Percentiles rank a stretch among this genome's conserved stretches.
phyloP scores from a whole-genome alignment of 2,329 filamentous ascomycete species.

The Mycosphaerella sp. region DNA sequence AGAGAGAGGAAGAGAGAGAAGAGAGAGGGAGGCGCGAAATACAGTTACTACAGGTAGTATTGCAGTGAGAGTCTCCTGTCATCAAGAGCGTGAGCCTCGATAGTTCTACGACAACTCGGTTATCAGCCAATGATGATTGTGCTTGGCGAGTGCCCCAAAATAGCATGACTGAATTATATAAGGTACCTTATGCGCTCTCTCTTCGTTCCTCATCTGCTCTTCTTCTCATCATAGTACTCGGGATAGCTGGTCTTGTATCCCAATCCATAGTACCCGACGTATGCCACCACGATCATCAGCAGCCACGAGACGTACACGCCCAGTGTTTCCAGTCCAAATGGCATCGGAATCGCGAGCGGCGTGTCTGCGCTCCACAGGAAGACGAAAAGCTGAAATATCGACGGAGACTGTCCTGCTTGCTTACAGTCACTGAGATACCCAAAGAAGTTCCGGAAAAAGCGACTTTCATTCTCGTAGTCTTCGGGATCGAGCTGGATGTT shows the following conservation, averaged over 20 bases:
- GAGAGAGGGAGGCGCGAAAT: neutral
- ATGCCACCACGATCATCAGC: conserved; percentile 19
- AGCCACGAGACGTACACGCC: conserved; percentile 20
- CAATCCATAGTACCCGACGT: conserved; percentile 16
- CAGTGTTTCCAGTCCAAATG: conserved; percentile 15
- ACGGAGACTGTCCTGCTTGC: conserved; percentile 12
- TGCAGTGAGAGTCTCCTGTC: no score
- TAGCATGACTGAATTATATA: no score
- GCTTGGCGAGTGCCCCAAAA: no score
- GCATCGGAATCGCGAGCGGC: conserved; percentile 21
- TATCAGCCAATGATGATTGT: no score
- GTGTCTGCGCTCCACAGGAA: conserved; percentile 22
- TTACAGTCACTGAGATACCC: conserved; percentile 23
- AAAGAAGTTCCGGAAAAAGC: conserved; percentile 24
- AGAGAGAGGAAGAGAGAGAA: neutral
- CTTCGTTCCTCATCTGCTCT: conserved; percentile 11
- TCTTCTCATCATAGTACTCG: conserved; percentile 19
- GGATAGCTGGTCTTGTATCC: conserved; percentile 21
- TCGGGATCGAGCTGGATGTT: conserved; percentile 22
- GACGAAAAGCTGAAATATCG: conserved; percentile 23
- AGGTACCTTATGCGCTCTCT: neutral
- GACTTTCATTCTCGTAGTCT: conserved; percentile 22
- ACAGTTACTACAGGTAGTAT: no score
- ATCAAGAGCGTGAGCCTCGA: no score
- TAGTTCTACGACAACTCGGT: no score